phyloP scores from a whole-genome alignment of 1,284 basidiomycete species.

The Cutaneotrichosporon mucoides region DNA sequence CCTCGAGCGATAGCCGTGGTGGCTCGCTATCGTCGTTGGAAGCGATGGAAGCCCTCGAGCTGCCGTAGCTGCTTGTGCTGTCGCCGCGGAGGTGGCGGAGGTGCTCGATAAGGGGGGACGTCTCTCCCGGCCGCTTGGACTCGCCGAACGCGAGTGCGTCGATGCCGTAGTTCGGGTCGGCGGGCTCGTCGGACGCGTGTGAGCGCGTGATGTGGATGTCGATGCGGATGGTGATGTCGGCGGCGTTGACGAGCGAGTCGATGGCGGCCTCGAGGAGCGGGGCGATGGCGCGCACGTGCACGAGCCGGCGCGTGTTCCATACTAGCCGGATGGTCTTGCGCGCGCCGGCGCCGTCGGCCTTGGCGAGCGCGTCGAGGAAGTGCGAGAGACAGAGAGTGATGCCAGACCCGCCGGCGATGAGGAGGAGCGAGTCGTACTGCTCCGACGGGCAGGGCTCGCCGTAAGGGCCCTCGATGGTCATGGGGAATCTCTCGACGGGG shows the following conservation, averaged over 20 bases:
- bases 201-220: slow-evolving; percentile 23
- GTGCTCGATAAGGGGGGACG: background rate
- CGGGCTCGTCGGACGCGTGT: slow-evolving; percentile 8
- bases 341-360: slow-evolving; percentile 21
- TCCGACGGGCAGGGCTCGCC: slow-evolving; percentile 22
- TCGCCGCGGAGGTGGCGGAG: background rate
- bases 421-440: slow-evolving; percentile 31
- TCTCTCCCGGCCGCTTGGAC: background rate
- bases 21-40: background rate
- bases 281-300: slow-evolving; percentile 2
- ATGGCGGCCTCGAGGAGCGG: slow-evolving; percentile 5
- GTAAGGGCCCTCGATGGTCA: slow-evolving; percentile 43
- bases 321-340: slow-evolving; percentile 29
- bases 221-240: slow-evolving; percentile 6
- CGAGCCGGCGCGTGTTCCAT: slow-evolving; percentile 27
- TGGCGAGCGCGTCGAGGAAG: slow-evolving; percentile 26
- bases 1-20: background rate
- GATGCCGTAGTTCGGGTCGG: background rate
- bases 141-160: background rate
- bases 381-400: slow-evolving; percentile 36
- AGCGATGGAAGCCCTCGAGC: background rate
- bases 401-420: slow-evolving; percentile 43
- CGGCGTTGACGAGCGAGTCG: background rate
- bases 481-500: slow-evolving; percentile 18
- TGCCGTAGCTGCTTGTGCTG: background rate